These are phyloP conservation scores for Pseudonectria foliicola DNA, from an alignment of 2,329 filamentous ascomycete genomes.

Conservation along the genomic window DNA sequence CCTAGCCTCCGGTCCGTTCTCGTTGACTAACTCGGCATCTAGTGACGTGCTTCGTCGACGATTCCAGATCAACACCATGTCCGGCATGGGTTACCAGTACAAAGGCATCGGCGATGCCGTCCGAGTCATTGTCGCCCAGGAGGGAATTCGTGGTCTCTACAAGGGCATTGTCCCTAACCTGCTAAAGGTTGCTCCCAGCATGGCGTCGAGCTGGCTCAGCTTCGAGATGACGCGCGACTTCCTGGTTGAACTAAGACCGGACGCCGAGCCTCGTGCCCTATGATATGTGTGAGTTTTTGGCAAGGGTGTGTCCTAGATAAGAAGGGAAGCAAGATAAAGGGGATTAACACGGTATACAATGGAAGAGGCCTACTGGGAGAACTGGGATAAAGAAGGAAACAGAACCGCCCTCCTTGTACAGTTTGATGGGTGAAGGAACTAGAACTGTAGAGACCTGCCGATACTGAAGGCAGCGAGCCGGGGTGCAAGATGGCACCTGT, in stretches of 20 bases:
- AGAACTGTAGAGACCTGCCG: no score
- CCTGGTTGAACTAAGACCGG: slow-evolving; percentile 55
- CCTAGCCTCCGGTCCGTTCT: not conserved
- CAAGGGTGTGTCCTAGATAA: slow-evolving; percentile 10
- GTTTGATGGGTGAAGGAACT: no score
- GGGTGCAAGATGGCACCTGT: no score
- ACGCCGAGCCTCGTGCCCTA: slow-evolving; percentile 23
- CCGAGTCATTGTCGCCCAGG: slow-evolving; percentile 70
- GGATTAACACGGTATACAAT: no score
- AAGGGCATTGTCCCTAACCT: slow-evolving; percentile 95
- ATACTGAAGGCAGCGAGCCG: no score
- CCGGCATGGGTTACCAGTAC: slow-evolving; percentile 95
- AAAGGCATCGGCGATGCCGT: slow-evolving; percentile 80
- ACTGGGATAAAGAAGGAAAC: no score
- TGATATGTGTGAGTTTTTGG: slow-evolving; percentile 16
- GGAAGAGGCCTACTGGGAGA: no score
- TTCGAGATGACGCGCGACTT: slow-evolving; percentile 92
- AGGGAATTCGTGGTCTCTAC: slow-evolving; percentile 81
- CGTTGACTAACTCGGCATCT: slow-evolving; percentile 15
- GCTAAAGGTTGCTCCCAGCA: slow-evolving; percentile 94
- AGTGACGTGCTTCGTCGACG: slow-evolving; percentile 87
- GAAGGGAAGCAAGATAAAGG: slow-evolving; percentile 1
- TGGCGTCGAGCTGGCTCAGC: slow-evolving; percentile 97
- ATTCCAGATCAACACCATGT: slow-evolving; percentile 99
- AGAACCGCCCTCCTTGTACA: not conserved